These are phyloP conservation scores for Emergomyces africanus DNA, from an alignment of 2,329 filamentous ascomycete genomes.

Conservation along the genomic window DNA sequence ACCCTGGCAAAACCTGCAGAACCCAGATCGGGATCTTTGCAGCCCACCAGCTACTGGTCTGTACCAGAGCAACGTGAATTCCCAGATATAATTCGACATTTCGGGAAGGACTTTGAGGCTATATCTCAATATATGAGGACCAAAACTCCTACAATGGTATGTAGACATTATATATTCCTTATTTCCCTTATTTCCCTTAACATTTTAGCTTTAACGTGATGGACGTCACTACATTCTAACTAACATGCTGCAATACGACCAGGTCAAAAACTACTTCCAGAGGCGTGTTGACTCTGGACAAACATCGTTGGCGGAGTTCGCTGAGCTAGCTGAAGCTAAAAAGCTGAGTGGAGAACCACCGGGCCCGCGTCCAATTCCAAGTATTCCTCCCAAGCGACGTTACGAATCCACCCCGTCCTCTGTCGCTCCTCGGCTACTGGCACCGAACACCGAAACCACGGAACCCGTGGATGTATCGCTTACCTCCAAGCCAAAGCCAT, in stretches of 20 bases:
- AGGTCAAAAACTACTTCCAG: slow-evolving; percentile 40
- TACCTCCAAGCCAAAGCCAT: slow-evolving; percentile 20
- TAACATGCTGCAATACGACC: not conserved
- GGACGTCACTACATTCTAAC: not conserved
- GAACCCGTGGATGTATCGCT: slow-evolving; percentile 21
- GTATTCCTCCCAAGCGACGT: slow-evolving; percentile 34
- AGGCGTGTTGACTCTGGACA: slow-evolving; percentile 32
- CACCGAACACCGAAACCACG: slow-evolving; percentile 28
- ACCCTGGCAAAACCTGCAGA: slow-evolving; percentile 12
- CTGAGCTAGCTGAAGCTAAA: slow-evolving; percentile 31
- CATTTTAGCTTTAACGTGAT: not conserved
- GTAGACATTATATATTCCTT: slow-evolving; percentile 9
- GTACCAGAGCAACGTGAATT: slow-evolving; percentile 38
- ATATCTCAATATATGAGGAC: slow-evolving; percentile 40
- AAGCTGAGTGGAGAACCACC: slow-evolving; percentile 33
- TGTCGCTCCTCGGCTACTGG: slow-evolving; percentile 29
- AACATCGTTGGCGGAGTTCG: slow-evolving; percentile 32
- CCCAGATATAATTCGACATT: slow-evolving; percentile 32
- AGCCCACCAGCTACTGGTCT: slow-evolving; percentile 41
- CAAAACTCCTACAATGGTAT: slow-evolving; percentile 40
- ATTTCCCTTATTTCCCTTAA: too few relatives aligned
- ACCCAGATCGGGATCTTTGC: slow-evolving; percentile 25
- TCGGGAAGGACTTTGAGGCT: slow-evolving; percentile 36
- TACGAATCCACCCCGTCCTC: slow-evolving; percentile 34
- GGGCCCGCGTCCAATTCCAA: slow-evolving; percentile 31